phyloP scores from a whole-genome alignment of 164 flowering plant species.

The Taxillus chinensis region DNA sequence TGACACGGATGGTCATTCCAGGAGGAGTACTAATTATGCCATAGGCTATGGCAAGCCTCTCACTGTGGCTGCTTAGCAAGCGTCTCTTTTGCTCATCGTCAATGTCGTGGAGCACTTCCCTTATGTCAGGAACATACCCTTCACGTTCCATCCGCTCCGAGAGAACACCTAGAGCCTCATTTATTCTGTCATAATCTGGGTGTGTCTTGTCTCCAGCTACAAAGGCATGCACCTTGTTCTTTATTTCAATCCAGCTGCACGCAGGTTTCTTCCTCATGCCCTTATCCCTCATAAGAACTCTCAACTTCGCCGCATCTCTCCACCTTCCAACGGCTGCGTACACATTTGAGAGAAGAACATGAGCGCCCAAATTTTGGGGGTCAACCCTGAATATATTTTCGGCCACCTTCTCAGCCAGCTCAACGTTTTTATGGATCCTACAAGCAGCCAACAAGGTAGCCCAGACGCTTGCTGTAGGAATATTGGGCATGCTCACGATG shows the following conservation, averaged over 20 bases:
- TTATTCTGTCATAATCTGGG: slow-evolving; percentile 41
- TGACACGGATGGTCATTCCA: slow-evolving; percentile 58
- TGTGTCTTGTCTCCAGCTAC: slow-evolving; percentile 68
- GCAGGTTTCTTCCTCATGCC: slow-evolving; percentile 68
- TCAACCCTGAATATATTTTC: slow-evolving; percentile 43
- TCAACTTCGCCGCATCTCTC: slow-evolving; percentile 57
- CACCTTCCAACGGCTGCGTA: slow-evolving; percentile 61
- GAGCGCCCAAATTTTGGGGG: slow-evolving; percentile 57
- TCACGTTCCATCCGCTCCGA: slow-evolving; percentile 55
- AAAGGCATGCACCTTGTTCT: slow-evolving; percentile 54
- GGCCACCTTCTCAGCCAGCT: slow-evolving; percentile 59
- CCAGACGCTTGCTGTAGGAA: slow-evolving; percentile 65
- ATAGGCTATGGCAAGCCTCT: slow-evolving; percentile 62
- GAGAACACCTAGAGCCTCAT: slow-evolving; percentile 36
- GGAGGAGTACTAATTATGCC: slow-evolving; percentile 57
- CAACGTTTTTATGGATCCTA: slow-evolving; percentile 59
- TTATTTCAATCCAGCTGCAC: slow-evolving; percentile 81
- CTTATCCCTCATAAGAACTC: slow-evolving; percentile 39
- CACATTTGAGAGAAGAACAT: slow-evolving; percentile 57
- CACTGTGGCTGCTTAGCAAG: slow-evolving; percentile 41
- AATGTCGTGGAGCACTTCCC: slow-evolving; percentile 61
- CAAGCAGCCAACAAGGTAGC: slow-evolving; percentile 60
- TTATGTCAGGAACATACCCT: slow-evolving; percentile 64
- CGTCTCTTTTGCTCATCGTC: slow-evolving; percentile 66
- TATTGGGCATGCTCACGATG: slow-evolving; percentile 36